These are phyloP conservation scores for Aspergillus candidus DNA, from an alignment of 2,329 filamentous ascomycete species.

Conservation along the genomic window DNA sequence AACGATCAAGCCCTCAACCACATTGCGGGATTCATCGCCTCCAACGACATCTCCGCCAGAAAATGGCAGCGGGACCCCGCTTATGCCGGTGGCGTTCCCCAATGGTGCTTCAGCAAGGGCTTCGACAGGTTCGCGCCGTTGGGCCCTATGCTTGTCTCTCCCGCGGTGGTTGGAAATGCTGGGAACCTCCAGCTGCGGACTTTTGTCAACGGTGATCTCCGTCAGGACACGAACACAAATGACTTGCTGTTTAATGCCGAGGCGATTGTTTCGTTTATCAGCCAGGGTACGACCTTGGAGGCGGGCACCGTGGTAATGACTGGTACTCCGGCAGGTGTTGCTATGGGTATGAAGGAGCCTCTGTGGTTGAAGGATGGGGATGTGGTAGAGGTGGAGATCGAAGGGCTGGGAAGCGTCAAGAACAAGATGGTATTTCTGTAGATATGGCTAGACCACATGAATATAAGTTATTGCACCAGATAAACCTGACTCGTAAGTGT, in stretches of 20 bases:
- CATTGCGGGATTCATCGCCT: conserved; percentile 1
- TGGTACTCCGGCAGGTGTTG: neutral
- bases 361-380: neutral
- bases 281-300: neutral
- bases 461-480: no score
- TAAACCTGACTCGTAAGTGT: no score
- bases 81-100: neutral
- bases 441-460: no score
- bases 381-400: neutral
- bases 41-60: conserved; percentile 1
- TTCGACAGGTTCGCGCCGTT: neutral
- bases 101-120: conserved; percentile 1
- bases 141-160: neutral
- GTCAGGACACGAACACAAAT: neutral
- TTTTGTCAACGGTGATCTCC: neutral
- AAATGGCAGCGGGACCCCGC: neutral
- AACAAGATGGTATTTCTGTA: no score
- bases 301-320: neutral
- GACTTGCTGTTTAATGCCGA: neutral
- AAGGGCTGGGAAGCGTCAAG: neutral
- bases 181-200: neutral
- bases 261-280: neutral
- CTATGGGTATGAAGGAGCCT: neutral
- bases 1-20: conserved; percentile 16
- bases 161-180: neutral